Conservation (phyloP, 1,284 basidiomycete genomes). For the Ganoderma sinense region DNA sequence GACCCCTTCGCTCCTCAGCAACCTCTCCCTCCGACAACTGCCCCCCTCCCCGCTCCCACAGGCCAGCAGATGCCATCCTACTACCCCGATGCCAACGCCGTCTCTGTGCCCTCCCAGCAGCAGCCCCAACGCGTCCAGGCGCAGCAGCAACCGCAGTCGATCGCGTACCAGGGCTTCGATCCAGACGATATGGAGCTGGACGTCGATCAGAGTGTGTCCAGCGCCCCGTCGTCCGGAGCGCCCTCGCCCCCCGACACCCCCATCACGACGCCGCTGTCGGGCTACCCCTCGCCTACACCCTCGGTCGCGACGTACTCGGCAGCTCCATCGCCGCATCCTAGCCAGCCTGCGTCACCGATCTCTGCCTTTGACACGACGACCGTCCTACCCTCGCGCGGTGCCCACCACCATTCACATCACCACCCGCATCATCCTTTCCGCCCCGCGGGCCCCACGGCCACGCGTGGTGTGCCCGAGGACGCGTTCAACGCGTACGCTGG, state of each 20-base stretch:
- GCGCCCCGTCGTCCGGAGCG: conserved; percentile 44
- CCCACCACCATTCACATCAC: conserved; percentile 33
- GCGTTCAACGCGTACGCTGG: conserved; percentile 53
- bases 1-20: conserved; percentile 57
- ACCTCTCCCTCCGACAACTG: conserved; percentile 32
- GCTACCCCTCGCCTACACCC: conserved; percentile 51
- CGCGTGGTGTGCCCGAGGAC: conserved; percentile 33
- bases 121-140: conserved; percentile 41
- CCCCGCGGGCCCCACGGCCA: conserved; percentile 24
- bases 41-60: conserved; percentile 37
- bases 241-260: conserved; percentile 49
- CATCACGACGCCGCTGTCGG: conserved; percentile 50
- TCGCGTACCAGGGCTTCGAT: conserved; percentile 53
- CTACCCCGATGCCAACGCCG: conserved; percentile 33
- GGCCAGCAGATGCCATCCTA: conserved; percentile 45
- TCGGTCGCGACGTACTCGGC: conserved; percentile 37
- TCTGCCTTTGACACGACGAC: conserved; percentile 57
- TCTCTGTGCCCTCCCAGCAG: conserved; percentile 30
- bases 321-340: conserved; percentile 48
- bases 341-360: conserved; percentile 42
- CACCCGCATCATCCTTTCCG: conserved; percentile 30
- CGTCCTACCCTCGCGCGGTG: conserved; percentile 49
- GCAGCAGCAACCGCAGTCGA: conserved; percentile 18
- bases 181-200: conserved; percentile 85
- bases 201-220: conserved; percentile 50